These are phyloP conservation scores for Sisymbrium altissimum DNA, from an alignment of 345 rosid species.

Conservation along the genomic window DNA sequence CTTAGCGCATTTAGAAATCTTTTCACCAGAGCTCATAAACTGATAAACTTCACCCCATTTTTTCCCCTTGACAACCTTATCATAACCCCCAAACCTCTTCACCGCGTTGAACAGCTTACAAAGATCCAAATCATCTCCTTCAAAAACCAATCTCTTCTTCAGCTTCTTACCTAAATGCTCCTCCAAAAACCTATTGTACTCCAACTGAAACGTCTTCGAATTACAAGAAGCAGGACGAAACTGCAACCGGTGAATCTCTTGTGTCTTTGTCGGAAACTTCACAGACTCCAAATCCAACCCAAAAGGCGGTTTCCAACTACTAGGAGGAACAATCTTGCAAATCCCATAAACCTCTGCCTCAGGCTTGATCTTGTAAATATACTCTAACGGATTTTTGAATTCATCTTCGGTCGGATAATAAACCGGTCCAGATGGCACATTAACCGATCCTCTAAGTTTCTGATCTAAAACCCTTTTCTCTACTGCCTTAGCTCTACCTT, in stretches of 20 bases:
- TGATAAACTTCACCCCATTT: constrained; percentile 87
- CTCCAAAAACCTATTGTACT: constrained; percentile 75
- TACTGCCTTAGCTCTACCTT: constrained; percentile 82
- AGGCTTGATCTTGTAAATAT: constrained; percentile 66
- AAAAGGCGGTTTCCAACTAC: constrained; percentile 73
- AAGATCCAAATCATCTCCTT: constrained; percentile 83
- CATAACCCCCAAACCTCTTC: constrained; percentile 86
- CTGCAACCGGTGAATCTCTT: constrained; percentile 95
- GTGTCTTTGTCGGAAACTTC: constrained; percentile 83
- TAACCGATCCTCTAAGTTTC: constrained; percentile 42
- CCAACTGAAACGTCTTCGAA: constrained; percentile 82
- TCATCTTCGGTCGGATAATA: constrained; percentile 83
- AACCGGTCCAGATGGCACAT: constrained; percentile 64
- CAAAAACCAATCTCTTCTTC: constrained; percentile 73
- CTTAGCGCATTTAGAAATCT: constrained; percentile 79
- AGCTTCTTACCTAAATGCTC: constrained; percentile 64
- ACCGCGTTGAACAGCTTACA: constrained; percentile 86
- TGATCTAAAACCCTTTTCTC: constrained; percentile 69
- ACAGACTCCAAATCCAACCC: constrained; percentile 63
- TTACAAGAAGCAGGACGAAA: constrained; percentile 84
- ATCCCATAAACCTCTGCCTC: constrained; percentile 93
- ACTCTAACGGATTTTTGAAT: constrained; percentile 79
- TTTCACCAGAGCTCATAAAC: constrained; percentile 58
- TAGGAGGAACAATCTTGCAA: constrained; percentile 90
- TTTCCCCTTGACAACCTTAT: constrained; percentile 65